Evolutionary conservation across 768 basidiomycete genomes (phyloP), one percentile per base, ranked within the genome.

Genomic region (Pulveroboletus sp.): DNA sequence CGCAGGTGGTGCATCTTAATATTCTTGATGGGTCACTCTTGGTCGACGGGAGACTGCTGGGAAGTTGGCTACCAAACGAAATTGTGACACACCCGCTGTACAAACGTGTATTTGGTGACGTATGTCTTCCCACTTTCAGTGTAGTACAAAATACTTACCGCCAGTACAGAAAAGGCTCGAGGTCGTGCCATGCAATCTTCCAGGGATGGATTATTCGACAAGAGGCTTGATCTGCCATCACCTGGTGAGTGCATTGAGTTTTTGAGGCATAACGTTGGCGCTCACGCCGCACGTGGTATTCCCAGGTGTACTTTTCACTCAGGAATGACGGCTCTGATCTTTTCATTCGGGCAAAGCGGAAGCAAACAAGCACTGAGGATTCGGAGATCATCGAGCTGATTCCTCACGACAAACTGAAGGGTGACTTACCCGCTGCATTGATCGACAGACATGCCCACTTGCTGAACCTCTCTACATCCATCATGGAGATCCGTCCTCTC

Each of bases 1-100:
- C 56, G 19, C 70, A 71, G 37, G 40, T 17, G 19, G 62, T 78
- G 6, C 65, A 70, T 40, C 59, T 75, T n/a, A 70, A 80, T 45
- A 29, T 79, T 2, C 50, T 78, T 3, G 29, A 57, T 10, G 67
- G 65, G 3, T 43, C 51, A 1, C 55, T 67, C 17, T 36, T 62
- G 12, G 51, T 63, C 2, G 46, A 68, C 4, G 67, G 59, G 2
- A 59, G 54, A 19, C 50, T 59, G 0, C n/a, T 68, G 4, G 55
- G 55, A 1, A 51, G 20, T 24, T 21, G 52, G 21, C 44, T 64
- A 11, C 62, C 59, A 0, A 21, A 31, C 12, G 35, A 11, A 9
- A 49, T 64, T 24, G 44, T 40, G 19, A 34, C 17, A 1, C 43
- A 58, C 36, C 41, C 60, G 14, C 16, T 45, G 12, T 68, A 61